A percentile compares a stretch with the other conserved stretches of the same genome.
phyloP scores from a whole-genome alignment of 2,329 filamentous ascomycete genomes.

The Exophiala spinifera region DNA sequence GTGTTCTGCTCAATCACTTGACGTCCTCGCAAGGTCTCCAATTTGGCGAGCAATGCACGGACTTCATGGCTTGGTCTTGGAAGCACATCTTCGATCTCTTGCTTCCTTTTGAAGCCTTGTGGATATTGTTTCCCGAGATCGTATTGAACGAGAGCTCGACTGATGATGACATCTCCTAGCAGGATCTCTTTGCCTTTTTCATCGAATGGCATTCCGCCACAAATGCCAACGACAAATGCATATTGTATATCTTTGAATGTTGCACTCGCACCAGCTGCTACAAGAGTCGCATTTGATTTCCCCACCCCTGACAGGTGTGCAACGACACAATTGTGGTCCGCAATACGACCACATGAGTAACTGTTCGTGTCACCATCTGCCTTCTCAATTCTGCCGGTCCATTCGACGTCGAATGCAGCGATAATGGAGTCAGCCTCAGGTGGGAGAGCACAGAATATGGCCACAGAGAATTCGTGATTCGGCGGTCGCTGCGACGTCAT shows the following conservation, averaged over 20 bases:
- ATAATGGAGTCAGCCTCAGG: conserved; percentile 33
- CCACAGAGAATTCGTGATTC: conserved; percentile 33
- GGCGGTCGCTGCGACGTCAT: background rate
- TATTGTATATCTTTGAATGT: conserved; percentile 39
- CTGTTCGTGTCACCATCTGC: conserved; percentile 31
- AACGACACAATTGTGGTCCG: conserved; percentile 34
- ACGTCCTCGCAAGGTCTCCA: conserved; percentile 13
- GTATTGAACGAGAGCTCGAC: conserved; percentile 30
- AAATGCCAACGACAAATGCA: conserved; percentile 41
- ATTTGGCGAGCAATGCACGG: conserved; percentile 21
- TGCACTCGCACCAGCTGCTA: conserved; percentile 30
- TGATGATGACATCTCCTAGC: conserved; percentile 36
- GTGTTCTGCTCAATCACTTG: background rate
- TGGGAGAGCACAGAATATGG: conserved; percentile 38
- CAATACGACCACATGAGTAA: conserved; percentile 33
- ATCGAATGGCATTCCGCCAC: conserved; percentile 38
- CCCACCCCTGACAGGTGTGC: conserved; percentile 33
- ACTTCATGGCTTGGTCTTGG: conserved; percentile 26
- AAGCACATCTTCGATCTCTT: conserved; percentile 22
- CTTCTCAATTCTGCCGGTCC: conserved; percentile 28
- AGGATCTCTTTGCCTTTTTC: conserved; percentile 25
- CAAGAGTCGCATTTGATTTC: conserved; percentile 28
- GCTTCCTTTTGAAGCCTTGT: conserved; percentile 27
- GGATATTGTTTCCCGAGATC: conserved; percentile 33
- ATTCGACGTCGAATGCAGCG: conserved; percentile 11